These are phyloP conservation scores for Verbena officinalis DNA, from an alignment of 257 asterid genomes.

Conservation along the genomic window DNA sequence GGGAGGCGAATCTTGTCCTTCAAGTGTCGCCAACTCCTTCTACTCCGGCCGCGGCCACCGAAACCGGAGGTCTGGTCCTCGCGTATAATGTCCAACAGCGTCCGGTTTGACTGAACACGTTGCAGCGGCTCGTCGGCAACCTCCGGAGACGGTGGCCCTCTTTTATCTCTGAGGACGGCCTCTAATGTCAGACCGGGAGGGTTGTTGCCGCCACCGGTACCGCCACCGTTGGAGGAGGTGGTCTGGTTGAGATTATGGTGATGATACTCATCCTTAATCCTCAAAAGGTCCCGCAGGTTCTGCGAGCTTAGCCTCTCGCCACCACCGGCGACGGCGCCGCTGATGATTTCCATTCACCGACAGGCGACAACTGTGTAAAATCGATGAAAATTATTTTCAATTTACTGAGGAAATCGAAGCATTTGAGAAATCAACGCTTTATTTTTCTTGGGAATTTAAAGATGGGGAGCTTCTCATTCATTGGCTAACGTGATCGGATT, in stretches of 20 bases:
- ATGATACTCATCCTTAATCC: constrained; percentile 45
- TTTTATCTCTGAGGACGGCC: constrained; percentile 42
- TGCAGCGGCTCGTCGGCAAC: constrained; percentile 32
- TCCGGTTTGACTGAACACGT: constrained; percentile 50
- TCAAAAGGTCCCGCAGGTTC: constrained; percentile 43
- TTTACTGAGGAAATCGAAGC: not conserved
- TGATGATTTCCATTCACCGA: constrained; percentile 31
- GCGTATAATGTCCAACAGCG: constrained; percentile 66
- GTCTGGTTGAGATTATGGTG: constrained; percentile 25
- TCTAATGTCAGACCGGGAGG: constrained; percentile 39
- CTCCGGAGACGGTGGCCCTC: constrained; percentile 20
- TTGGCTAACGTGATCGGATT: constrained; percentile 30
- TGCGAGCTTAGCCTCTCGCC: constrained; percentile 41
- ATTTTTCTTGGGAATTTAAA: constrained; percentile 29
- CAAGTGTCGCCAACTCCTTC: constrained; percentile 63
- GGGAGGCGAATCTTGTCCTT: constrained; percentile 64
- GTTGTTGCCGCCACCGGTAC: constrained; percentile 30
- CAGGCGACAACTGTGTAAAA: not conserved
- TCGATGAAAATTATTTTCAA: not conserved
- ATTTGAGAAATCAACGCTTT: not conserved
- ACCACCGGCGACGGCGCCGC: constrained; percentile 24
- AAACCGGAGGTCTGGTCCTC: constrained; percentile 52
- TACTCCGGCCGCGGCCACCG: constrained; percentile 35
- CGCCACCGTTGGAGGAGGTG: constrained; percentile 29
- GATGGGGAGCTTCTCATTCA: constrained; percentile 40